Evolutionary conservation across 129 eudicot genomes (phyloP).

Genomic region (Heracleum sosnowskyi): DNA sequence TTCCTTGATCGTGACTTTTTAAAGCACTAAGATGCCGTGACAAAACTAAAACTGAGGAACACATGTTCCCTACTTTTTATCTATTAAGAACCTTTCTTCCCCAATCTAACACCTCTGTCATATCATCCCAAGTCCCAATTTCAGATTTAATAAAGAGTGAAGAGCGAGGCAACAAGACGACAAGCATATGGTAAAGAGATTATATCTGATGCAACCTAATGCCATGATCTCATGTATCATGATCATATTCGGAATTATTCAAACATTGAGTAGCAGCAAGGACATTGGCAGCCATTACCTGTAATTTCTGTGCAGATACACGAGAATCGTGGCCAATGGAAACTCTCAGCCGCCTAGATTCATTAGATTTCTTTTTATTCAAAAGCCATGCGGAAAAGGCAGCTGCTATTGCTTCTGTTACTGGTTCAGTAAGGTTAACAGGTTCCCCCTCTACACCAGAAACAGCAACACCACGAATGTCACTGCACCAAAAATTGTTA

Average conservation of each 20-base stretch:
- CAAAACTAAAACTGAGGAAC: background rate
- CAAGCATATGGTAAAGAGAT: background rate
- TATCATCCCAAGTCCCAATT: background rate
- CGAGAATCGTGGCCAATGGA: constrained; percentile 94
- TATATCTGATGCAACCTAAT: background rate
- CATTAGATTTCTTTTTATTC: constrained; percentile 60
- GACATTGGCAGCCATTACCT: constrained; percentile 34
- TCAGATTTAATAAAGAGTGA: background rate
- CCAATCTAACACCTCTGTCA: background rate
- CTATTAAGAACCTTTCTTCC: background rate
- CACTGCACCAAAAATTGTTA: constrained; percentile 43
- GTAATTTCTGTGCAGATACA: constrained; percentile 75
- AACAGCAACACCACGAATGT: constrained; percentile 97
- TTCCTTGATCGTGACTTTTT: background rate
- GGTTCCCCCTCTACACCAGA: constrained; percentile 95
- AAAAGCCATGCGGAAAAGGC: constrained; percentile 86
- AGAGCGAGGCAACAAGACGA: background rate
- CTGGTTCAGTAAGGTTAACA: constrained; percentile 77
- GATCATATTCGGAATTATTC: background rate
- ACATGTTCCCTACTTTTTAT: background rate
- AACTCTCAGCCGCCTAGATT: constrained; percentile 48
- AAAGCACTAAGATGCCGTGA: background rate
- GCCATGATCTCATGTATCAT: background rate
- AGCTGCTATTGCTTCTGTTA: constrained; percentile 94
- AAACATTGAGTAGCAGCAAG: background rate